Conservation (phyloP, 2,329 filamentous ascomycete species). For the Aspergillus bombycis region DNA sequence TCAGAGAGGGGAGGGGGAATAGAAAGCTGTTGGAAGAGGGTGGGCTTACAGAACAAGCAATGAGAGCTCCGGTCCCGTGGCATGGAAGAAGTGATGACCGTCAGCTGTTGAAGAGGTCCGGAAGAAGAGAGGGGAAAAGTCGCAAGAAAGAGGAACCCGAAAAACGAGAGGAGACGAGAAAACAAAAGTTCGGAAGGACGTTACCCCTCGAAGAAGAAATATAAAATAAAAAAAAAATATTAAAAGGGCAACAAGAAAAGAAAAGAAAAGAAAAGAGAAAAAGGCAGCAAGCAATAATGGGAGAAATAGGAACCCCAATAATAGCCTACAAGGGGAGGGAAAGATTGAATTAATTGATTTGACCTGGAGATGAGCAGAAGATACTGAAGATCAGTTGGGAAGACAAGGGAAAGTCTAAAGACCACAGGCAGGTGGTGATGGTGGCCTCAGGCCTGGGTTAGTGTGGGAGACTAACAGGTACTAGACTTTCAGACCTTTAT, state of each 20-base stretch:
- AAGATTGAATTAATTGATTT: conserved; percentile 7
- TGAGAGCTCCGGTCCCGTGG: background rate
- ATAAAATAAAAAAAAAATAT: conserved; percentile 5
- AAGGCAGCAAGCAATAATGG: conserved; percentile 17
- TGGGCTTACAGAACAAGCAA: background rate
- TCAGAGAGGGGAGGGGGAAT: background rate
- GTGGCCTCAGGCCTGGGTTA: conserved; percentile 13
- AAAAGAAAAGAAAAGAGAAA: conserved; percentile 29
- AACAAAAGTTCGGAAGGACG: conserved; percentile 7
- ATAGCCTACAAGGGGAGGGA: conserved; percentile 14
- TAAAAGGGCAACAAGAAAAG: conserved; percentile 30
- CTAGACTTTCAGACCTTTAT: conserved; percentile 14
- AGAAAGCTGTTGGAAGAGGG: background rate
- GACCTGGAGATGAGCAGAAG: background rate
- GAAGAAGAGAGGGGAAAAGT: background rate
- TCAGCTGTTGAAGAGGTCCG: conserved; percentile 5
- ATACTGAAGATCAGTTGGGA: conserved; percentile 4
- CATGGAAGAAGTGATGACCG: conserved; percentile 2
- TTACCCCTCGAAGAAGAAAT: conserved; percentile 5
- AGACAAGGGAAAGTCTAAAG: conserved; percentile 2
- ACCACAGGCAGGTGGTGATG: conserved; percentile 1
- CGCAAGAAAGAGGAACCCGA: conserved; percentile 1
- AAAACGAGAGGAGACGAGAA: conserved; percentile 1
- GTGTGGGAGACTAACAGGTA: conserved; percentile 17
- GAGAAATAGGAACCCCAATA: conserved; percentile 4